Base-by-base conservation (phyloP, 768 basidiomycete genomes). In the Leucocoprinus birnbaumii region DNA sequence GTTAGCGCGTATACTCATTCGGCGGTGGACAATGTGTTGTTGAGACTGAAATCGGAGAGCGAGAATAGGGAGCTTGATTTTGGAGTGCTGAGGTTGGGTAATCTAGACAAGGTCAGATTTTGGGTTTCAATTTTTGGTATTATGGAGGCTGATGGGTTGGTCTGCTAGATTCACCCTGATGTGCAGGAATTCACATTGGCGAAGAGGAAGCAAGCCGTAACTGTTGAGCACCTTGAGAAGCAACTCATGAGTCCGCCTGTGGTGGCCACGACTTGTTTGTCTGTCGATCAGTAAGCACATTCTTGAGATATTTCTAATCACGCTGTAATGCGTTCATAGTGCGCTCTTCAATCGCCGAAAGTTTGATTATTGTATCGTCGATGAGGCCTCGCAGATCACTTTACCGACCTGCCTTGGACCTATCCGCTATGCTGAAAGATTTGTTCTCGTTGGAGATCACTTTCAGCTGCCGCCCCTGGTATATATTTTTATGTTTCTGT, bases 301-400 rank as follows among this genome's bases (percentile, higher is more conserved):
- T 41, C 9, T 16, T 19, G 53, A 11, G 50, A 13, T 42, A 1
- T 26, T 16, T 8, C 6, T 9, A 7, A 14, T 46, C 10, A 11
- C 26, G 21, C 7, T 38, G 21, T 13, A 56, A 40, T 59, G 4
- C 38, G 11, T 38, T 16, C 4, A 59, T 49, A 94, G 95, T 63
- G 84, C 94, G 0, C 63, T 99, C 6, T 98, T 99, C 69, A 79
- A 80, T 45, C 82, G 89, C 9, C 80, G 96, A 6, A 84, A 72
- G 19, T 99, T 98, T 63, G 94, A 99, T 66, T 94, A 92, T 63
- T 98, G 96, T 71, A 97, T 99, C 53, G 88, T 99, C 16, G 97
- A 98, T 58, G 97, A 99, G 67, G 97, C 97, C 0, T 98, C 97
- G 0, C 96, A 98, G 66, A 94, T 98, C 59, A 98, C 97, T 0